Evolutionary conservation across 148 eudicot species (phyloP).

Genomic region (Spergularia bocconei): DNA sequence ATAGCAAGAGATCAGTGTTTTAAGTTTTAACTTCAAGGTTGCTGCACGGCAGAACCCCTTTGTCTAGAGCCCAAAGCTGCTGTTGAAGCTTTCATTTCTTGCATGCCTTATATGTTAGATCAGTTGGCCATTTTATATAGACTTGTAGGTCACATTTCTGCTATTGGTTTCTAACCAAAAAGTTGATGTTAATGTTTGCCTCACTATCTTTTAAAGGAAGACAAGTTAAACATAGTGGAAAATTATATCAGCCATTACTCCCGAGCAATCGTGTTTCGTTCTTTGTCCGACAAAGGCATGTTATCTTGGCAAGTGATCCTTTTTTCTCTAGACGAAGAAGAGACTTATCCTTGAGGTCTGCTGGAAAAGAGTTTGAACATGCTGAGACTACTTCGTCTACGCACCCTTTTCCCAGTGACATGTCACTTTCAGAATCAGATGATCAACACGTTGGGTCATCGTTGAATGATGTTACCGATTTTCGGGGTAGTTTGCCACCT

Average conservation of each 20-base stretch:
- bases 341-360: constrained; percentile 22
- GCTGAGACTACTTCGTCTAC: constrained; percentile 45
- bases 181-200: neutral
- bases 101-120: neutral
- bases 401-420: constrained; percentile 40
- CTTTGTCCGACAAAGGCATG: constrained; percentile 26
- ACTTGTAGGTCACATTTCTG: neutral
- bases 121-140: neutral
- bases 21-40: neutral
- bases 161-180: neutral
- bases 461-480: constrained; percentile 21
- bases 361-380: constrained; percentile 22
- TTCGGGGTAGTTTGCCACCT: constrained; percentile 25
- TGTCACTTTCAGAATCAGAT: constrained; percentile 34
- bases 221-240: constrained; percentile 7
- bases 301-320: constrained; percentile 30
- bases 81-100: neutral
- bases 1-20: neutral
- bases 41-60: neutral
- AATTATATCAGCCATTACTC: constrained; percentile 20
- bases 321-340: constrained; percentile 25
- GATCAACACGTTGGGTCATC: constrained; percentile 18
- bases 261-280: constrained; percentile 29
- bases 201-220: constrained; percentile 19
- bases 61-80: neutral